Percentiles rank a stretch among this genome's conserved stretches.
Evolutionary conservation across 1,139 yeast genomes (phyloP).

Genomic region (Groenewaldozyma sp.): DNA sequence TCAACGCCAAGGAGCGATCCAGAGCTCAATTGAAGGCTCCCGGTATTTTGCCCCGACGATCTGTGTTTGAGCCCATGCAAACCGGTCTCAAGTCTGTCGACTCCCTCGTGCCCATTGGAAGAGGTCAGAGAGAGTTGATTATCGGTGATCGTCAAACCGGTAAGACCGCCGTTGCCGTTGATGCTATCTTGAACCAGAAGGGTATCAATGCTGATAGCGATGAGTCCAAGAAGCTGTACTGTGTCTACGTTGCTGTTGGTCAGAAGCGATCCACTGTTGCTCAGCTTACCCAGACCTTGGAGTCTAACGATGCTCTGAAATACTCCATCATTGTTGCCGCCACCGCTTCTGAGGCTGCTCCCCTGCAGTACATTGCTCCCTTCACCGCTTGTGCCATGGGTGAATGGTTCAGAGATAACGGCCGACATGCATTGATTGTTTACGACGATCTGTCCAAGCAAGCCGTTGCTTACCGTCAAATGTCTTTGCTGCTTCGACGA

Average conservation of each 20-base stretch:
- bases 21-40: slow-evolving; percentile 99
- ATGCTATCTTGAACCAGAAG: slow-evolving; percentile 98
- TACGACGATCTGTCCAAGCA: slow-evolving; percentile 98
- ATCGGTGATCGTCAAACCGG: slow-evolving; percentile 99
- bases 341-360: slow-evolving; percentile 99
- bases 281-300: slow-evolving; percentile 98
- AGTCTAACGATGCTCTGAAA: slow-evolving; percentile 95
- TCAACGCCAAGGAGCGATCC: slow-evolving; percentile 72
- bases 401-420: slow-evolving; percentile 99
- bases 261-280: slow-evolving; percentile 99
- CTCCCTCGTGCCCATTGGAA: slow-evolving; percentile 98
- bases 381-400: slow-evolving; percentile 99
- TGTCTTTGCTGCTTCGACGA: slow-evolving; percentile 94
- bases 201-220: slow-evolving; percentile 94
- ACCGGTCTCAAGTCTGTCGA: slow-evolving; percentile 99
- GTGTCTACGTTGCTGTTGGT: slow-evolving; percentile 99
- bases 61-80: slow-evolving; percentile 99
- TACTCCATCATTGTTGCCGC: slow-evolving; percentile 98
- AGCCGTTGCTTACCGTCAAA: slow-evolving; percentile 99
- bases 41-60: slow-evolving; percentile 99
- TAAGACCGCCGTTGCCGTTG: slow-evolving; percentile 98
- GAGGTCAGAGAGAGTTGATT: slow-evolving; percentile 99
- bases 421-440: slow-evolving; percentile 93
- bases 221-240: slow-evolving; percentile 96
- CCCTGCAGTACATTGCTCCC: slow-evolving; percentile 99